Percentiles rank a stretch among this genome's conserved stretches.
Evolutionary conservation across 306 rosid species (phyloP).

Genomic region (Herpetospermum pedunculosum): DNA sequence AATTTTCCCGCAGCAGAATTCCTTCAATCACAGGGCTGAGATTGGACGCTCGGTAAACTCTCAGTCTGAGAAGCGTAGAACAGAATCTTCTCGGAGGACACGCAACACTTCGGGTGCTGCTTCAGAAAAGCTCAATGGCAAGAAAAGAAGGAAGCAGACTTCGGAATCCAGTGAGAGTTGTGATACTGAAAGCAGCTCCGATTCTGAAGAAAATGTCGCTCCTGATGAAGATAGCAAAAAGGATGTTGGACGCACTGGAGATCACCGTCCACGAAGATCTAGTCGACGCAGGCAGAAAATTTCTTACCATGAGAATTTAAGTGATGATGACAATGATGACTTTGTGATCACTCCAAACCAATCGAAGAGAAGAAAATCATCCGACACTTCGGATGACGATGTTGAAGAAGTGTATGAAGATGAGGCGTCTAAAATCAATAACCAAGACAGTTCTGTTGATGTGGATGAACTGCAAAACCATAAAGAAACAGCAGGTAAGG

Average conservation of each 20-base stretch:
- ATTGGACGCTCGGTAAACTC: slow-evolving; percentile 26
- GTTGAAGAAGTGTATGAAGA: slow-evolving; percentile 16
- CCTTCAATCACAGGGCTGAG: slow-evolving; percentile 26
- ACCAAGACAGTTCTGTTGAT: slow-evolving; percentile 17
- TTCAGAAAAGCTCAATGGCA: slow-evolving; percentile 32
- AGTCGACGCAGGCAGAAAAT: slow-evolving; percentile 52
- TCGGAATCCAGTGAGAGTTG: slow-evolving; percentile 54
- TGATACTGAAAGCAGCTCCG: slow-evolving; percentile 32
- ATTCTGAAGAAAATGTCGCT: slow-evolving; percentile 39
- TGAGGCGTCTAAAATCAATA: slow-evolving; percentile 22
- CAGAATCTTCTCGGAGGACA: slow-evolving; percentile 17
- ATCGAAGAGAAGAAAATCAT: slow-evolving; percentile 34
- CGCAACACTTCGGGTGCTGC: slow-evolving; percentile 12
- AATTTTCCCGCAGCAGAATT: slow-evolving; percentile 29
- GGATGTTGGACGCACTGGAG: slow-evolving; percentile 21
- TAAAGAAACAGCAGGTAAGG: slow-evolving; percentile 17
- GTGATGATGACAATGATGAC: slow-evolving; percentile 35
- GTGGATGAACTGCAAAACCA: slow-evolving; percentile 11
- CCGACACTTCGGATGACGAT: slow-evolving; percentile 14
- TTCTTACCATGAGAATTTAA: slow-evolving; percentile 58
- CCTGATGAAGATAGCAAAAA: slow-evolving; percentile 21
- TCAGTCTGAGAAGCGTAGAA: slow-evolving; percentile 17
- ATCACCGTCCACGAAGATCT: slow-evolving; percentile 57
- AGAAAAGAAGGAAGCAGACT: slow-evolving; percentile 39
- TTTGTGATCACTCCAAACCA: slow-evolving; percentile 15